Conservation (phyloP, 2,329 filamentous ascomycete species). For the Paracorniculantispora psalliotae region DNA sequence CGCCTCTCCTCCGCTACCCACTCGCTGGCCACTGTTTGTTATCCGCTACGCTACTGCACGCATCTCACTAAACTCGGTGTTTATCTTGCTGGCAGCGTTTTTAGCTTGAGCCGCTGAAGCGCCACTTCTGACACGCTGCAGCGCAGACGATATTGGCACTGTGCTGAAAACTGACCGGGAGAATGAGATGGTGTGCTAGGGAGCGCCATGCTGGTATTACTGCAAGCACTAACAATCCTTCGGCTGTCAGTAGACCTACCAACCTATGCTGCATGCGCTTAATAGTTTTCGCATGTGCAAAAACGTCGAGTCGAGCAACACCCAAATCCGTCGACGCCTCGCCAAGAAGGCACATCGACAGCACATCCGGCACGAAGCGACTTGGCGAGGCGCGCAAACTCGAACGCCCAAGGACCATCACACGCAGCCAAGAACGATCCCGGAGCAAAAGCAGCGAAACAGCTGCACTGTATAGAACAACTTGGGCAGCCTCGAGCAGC, state of each 20-base stretch:
- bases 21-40: not conserved
- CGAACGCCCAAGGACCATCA: not conserved
- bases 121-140: not conserved
- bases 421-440: not conserved
- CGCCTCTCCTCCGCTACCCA: not conserved
- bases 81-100: not conserved
- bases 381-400: constrained; percentile 5
- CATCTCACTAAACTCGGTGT: constrained; percentile 11
- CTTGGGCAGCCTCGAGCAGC: not conserved
- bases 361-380: constrained; percentile 9
- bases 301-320: not conserved
- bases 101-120: constrained; percentile 2
- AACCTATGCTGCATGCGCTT: no score
- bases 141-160: not conserved
- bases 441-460: not conserved
- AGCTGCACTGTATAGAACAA: constrained; percentile 12
- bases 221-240: not conserved
- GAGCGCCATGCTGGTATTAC: not conserved
- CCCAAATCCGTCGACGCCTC: not conserved
- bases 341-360: constrained; percentile 2
- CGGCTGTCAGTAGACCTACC: no score
- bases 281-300: no score
- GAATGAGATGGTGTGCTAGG: no score
- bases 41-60: not conserved
- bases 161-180: not conserved